phyloP scores from a whole-genome alignment of 441 rosid genomes.

The Populus hybrid region DNA sequence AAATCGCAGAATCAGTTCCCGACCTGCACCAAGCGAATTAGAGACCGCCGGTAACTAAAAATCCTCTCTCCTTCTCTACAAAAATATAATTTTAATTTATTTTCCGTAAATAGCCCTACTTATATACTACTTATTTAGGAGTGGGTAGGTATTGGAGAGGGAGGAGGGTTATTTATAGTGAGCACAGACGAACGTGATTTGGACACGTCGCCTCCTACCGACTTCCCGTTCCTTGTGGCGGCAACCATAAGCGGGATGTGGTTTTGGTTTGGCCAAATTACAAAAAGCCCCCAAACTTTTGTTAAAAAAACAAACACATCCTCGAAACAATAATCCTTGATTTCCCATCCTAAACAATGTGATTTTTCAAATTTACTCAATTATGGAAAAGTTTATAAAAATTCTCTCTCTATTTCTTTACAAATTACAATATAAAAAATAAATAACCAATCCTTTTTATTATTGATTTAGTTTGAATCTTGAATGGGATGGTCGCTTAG shows the following conservation, averaged over 20 bases:
- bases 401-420: too few species aligned
- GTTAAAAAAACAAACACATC: too few species aligned
- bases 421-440: too few species aligned
- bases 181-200: slow-evolving; percentile 26
- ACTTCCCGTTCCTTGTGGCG: neutral
- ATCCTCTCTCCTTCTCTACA: neutral
- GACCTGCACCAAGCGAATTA: slow-evolving; percentile 99
- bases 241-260: neutral
- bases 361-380: too few species aligned
- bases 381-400: too few species aligned
- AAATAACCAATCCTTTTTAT: too few species aligned
- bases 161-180: slow-evolving; percentile 30
- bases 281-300: too few species aligned
- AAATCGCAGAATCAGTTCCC: slow-evolving; percentile 62
- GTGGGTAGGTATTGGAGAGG: neutral
- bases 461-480: too few species aligned
- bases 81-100: neutral
- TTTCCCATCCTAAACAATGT: too few species aligned
- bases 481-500: too few species aligned
- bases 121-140: neutral
- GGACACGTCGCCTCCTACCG: slow-evolving; percentile 28
- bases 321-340: too few species aligned
- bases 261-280: neutral
- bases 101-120: neutral
- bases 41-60: slow-evolving; percentile 68